phyloP scores from a whole-genome alignment of 2,329 filamentous ascomycete species.

The Westerdykella sp. region DNA sequence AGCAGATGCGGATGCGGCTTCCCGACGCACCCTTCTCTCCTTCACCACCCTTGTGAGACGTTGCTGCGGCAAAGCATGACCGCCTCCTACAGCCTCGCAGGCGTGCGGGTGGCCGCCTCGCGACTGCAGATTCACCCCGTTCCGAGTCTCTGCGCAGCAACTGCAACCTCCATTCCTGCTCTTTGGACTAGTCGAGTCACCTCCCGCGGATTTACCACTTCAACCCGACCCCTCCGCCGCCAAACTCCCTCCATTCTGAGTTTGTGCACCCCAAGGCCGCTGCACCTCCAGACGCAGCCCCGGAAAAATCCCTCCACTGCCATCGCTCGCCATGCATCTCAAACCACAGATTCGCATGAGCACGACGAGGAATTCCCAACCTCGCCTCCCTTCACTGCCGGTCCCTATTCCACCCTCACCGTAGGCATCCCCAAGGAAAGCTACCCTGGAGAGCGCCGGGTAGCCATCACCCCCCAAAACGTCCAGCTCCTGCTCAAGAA shows the following conservation, averaged over 20 bases:
- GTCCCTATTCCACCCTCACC: conserved; percentile 64
- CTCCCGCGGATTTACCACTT: conserved; percentile 15
- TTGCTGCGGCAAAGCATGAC: conserved; percentile 24
- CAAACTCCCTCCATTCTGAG: conserved; percentile 16
- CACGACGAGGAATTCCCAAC: conserved; percentile 29
- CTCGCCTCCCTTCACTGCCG: conserved; percentile 32
- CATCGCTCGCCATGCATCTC: conserved; percentile 27
- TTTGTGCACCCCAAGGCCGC: conserved; percentile 20
- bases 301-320: conserved; percentile 16
- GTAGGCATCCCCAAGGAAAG: conserved; percentile 76
- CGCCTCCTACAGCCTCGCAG: conserved; percentile 20
- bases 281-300: conserved; percentile 28
- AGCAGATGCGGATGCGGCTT: conserved; percentile 24
- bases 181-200: conserved; percentile 15
- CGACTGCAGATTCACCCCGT: conserved; percentile 16
- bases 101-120: conserved; percentile 21
- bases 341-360: conserved; percentile 26
- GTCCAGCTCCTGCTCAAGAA: conserved; percentile 78
- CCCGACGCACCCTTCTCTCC: conserved; percentile 14
- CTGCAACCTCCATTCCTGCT: conserved; percentile 8
- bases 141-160: conserved; percentile 8
- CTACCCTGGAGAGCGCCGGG: conserved; percentile 72
- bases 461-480: conserved; percentile 80
- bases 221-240: conserved; percentile 6
- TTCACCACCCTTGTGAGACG: conserved; percentile 12